Base-by-base conservation (phyloP, 352 stramenopile genomes). In the Pythium pectinolyticum region DNA sequence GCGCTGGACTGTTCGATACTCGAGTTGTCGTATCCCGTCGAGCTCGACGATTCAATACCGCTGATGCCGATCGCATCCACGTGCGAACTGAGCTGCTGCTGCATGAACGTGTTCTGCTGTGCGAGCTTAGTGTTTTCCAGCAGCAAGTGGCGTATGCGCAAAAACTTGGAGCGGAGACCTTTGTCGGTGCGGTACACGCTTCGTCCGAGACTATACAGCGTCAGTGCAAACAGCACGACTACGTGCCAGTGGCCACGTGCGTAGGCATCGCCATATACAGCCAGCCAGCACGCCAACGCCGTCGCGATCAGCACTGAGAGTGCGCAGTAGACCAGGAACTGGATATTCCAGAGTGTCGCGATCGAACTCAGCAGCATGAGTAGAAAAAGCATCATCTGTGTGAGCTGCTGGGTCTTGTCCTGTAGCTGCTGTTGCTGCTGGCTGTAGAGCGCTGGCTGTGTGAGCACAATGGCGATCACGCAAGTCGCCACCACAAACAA, bases 51-150 rank as follows among this genome's bases (percentile, higher is more conserved):
- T 32, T 69, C 66, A 15, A 73, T 57, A 39, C 54, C 66, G n/a
- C 70, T 70, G 67, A 81, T 77, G 10, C 77, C 78, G 22, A 88
- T 73, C 17, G 78, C 73, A 35, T 90, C 75, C 15, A 90, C 71
- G 56, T 86, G 73, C 8, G 68, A 82, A 59, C 80, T 88, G 24
- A 89, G 55, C 55, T 90, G 80, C 39, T 78, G 77, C 58, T 88
- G 78, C 78, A 88, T 84, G 25, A 86, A 78, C 17, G 63, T 74
- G 47, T 87, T 88, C 57, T 88, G 81, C 57, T 79, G 69, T 30
- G 66, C 55, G 28, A 88, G 70, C 54, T 86, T 87, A 51, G 79
- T 51, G 35, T 88, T 90, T 59, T 88, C 81, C 10, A 90, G 70
- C 64, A 88, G 64, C 24, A 90, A 55, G 31, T 84, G 81, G 9